Base-by-base conservation (phyloP, 148 eudicot genomes). In the Diospyros kaki region DNA sequence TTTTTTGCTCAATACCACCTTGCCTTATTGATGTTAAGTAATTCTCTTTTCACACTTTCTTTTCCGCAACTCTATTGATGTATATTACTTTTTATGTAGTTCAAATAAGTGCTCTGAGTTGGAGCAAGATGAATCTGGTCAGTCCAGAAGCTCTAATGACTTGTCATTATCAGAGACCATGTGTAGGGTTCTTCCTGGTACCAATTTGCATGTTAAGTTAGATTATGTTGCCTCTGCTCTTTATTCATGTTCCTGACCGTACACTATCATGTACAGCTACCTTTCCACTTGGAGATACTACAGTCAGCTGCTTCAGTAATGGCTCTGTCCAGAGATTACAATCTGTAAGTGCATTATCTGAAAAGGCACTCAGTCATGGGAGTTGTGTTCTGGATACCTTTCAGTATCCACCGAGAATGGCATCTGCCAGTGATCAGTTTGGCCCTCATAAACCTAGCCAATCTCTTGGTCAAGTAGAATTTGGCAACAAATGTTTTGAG, bases 351-450 rank as follows among this genome's bases (percentile, higher is more conserved):
- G 64, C 83, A 41, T 41, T 69, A 54, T 55, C 71, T 46, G 83
- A 78, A 63, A 78, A 79, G 50, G 74, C 72, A 8, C 73, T 80
- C 54, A 76, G 80, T 67, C 89, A 78, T 48, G 81, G 83, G 63
- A 78, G 66, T 81, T 73, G 70, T 60, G 72, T 80, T 77, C 81
- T 70, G 46, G 83, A 87, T 44, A 81, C 83, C 50, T 80, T 79
- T 65, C 81, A 72, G 3, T 86, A 86, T 79, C 70, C 86, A 2
- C 68, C 78, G 62, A 83, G 84, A 42, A 72, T 79, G 81, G 48
- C 84, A 18, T 74, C 89, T 52, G 53, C 71, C 66, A 86, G 84
- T 48, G 80, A 73, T 75, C 84, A 79, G 43, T 83, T 83, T 78
- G 85, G 84, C 48, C 73, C 70, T 63, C 67, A 76, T 71, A 83